Base-by-base conservation (phyloP, 352 stramenopile genomes). In the Globisporangium cylindrosporum region DNA sequence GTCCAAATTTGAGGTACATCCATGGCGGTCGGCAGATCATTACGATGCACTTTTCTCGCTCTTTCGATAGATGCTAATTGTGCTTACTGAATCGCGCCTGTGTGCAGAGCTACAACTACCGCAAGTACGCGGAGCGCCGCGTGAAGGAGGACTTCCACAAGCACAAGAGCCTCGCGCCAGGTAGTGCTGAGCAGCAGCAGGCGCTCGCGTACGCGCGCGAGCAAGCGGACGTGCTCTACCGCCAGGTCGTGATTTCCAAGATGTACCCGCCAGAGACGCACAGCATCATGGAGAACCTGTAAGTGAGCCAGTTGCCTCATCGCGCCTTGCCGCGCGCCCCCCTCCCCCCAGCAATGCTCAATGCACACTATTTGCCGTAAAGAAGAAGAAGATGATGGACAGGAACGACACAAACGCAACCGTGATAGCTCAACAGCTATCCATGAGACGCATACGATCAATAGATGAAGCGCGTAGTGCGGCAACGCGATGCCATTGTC, bases 91-190 rank as follows among this genome's bases (percentile, higher is more conserved):
- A 61, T 43, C 18, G 48, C 10, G 29, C 38, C 43, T 64, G 22
- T 49, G 38, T 55, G 34, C 54, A 93, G 85, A 81, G 74, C 62
- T 91, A 93, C 75, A 93, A 90, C 77, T 91, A 82, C 77, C 81
- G 85, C 59, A 76, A 74, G 63, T 93, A 93, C 71, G 78, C 81
- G 32, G 63, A 76, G 46, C 81, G 82, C 46, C 85, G 85, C 67
- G 72, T 93, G 60, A 85, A 84, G 65, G 80, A 90, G 55, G 82
- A 91, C n/a, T 93, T 93, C 67, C 85, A 71, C 71, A 86, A 85
- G 76, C 81, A 91, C 69, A 84, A 81, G 68, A 54, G 64, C 14
- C 73, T 93, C 3, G 29, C 75, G 34, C 27, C 61, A 4, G 84
- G 74, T 48, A 86, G 80, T 48, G 55, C 68, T 1, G 85, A 90